phyloP scores from a whole-genome alignment of 371 early-diverging fungal genomes.

The Mucor saturninus region DNA sequence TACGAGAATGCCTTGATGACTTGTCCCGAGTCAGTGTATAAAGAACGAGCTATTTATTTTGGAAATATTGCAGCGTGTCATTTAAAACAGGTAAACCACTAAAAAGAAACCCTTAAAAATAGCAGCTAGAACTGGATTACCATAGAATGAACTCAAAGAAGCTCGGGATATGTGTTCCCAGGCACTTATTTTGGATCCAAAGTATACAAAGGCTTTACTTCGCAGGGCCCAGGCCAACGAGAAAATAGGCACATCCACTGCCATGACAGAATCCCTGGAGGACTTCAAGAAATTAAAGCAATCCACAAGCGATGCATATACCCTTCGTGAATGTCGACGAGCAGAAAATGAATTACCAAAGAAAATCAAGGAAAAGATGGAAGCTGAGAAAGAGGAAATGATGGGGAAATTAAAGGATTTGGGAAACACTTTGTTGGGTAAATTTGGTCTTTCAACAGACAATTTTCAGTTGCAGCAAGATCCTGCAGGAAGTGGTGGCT shows the following conservation, averaged over 20 bases:
- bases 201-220: constrained; percentile 76
- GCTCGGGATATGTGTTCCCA: constrained; percentile 54
- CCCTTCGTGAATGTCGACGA: constrained; percentile 37
- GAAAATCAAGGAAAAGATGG: constrained; percentile 51
- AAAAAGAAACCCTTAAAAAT: not conserved
- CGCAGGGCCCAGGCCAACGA: constrained; percentile 85
- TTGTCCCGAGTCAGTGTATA: constrained; percentile 50
- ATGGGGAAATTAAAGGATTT: constrained; percentile 76
- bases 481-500: constrained; percentile 58
- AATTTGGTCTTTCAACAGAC: constrained; percentile 75
- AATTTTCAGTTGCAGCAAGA: constrained; percentile 75
- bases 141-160: constrained; percentile 53
- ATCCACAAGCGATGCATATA: constrained; percentile 35
- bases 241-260: constrained; percentile 51
- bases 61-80: constrained; percentile 76
- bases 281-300: constrained; percentile 52
- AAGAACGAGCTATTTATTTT: constrained; percentile 63
- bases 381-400: constrained; percentile 79
- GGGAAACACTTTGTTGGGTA: constrained; percentile 75
- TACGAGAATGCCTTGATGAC: constrained; percentile 67
- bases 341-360: constrained; percentile 49
- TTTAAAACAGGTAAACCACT: constrained; percentile 54
- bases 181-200: constrained; percentile 75
- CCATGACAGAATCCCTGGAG: constrained; percentile 62
- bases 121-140: too few relatives aligned